These are phyloP conservation scores for Ustilago loliicola DNA, from an alignment of 1,284 basidiomycete genomes.

Conservation along the genomic window DNA sequence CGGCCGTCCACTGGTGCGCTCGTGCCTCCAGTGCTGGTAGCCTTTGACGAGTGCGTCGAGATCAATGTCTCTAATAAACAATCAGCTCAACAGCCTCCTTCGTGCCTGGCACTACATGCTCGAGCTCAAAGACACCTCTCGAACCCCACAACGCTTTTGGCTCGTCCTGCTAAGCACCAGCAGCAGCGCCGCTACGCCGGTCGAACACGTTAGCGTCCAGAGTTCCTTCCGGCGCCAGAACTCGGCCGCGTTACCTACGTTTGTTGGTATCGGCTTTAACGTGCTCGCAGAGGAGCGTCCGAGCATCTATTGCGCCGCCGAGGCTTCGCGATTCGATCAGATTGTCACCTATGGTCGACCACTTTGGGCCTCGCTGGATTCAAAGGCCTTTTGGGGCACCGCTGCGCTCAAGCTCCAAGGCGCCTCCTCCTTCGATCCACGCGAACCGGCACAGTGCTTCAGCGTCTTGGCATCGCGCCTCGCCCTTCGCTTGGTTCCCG, in stretches of 20 bases:
- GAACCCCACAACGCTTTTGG: neutral
- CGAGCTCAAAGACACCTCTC: neutral
- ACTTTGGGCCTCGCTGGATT: constrained; percentile 7
- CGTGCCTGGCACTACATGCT: neutral
- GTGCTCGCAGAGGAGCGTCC: neutral
- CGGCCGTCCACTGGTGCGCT: too few species aligned
- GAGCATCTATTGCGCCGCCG: neutral
- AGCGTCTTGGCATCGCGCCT: constrained; percentile 18
- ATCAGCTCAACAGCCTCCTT: neutral
- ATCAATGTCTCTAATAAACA: neutral
- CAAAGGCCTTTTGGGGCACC: constrained; percentile 7
- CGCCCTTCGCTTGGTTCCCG: constrained; percentile 2
- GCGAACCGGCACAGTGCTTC: neutral
- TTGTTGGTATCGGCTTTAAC: neutral
- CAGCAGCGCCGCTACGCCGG: neutral
- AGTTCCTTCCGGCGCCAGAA: neutral
- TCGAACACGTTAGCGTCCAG: neutral
- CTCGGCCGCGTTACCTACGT: neutral
- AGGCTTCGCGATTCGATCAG: neutral
- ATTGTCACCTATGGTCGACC: constrained; percentile 8
- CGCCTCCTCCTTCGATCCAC: neutral
- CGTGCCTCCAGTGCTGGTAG: neutral
- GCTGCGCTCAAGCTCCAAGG: constrained; percentile 11
- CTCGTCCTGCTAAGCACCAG: neutral
- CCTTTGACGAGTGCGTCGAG: neutral